phyloP scores from a whole-genome alignment of 805 yeast species.

The Metschnikowia noctiluminum region DNA sequence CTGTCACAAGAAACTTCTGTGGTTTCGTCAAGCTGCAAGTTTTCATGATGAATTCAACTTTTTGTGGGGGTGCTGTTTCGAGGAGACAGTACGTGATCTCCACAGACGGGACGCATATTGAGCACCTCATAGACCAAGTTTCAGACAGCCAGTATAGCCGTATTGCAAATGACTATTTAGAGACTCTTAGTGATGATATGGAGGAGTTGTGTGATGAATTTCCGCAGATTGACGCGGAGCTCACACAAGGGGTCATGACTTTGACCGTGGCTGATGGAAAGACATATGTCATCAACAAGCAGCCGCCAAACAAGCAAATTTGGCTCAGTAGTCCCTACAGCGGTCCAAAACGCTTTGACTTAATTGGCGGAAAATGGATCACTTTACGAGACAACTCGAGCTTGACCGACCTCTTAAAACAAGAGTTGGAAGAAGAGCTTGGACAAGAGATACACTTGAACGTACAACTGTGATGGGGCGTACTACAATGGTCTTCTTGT shows the following conservation, averaged over 20 bases:
- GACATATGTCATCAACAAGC: constrained; percentile 89
- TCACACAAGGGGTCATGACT: constrained; percentile 84
- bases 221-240: constrained; percentile 71
- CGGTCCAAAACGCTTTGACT: constrained; percentile 81
- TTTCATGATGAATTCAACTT: not conserved
- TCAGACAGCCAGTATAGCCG: constrained; percentile 56
- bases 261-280: constrained; percentile 69
- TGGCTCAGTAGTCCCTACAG: constrained; percentile 94
- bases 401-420: constrained; percentile 33
- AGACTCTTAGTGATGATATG: constrained; percentile 58
- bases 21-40: not conserved
- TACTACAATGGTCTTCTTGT: not conserved
- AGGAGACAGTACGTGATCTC: constrained; percentile 18
- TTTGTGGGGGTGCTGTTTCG: not conserved
- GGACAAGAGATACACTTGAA: constrained; percentile 17
- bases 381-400: constrained; percentile 60
- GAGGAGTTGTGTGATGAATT: constrained; percentile 62
- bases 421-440: constrained; percentile 31
- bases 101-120: constrained; percentile 56
- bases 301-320: constrained; percentile 95
- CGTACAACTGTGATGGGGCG: constrained; percentile 7
- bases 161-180: constrained; percentile 66
- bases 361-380: constrained; percentile 70
- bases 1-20: not conserved
- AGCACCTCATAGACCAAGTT: constrained; percentile 48